Evolutionary conservation across 805 yeast genomes (phyloP), one percentile per base, ranked within the genome.

Genomic region (Ascoidea tarda): DNA sequence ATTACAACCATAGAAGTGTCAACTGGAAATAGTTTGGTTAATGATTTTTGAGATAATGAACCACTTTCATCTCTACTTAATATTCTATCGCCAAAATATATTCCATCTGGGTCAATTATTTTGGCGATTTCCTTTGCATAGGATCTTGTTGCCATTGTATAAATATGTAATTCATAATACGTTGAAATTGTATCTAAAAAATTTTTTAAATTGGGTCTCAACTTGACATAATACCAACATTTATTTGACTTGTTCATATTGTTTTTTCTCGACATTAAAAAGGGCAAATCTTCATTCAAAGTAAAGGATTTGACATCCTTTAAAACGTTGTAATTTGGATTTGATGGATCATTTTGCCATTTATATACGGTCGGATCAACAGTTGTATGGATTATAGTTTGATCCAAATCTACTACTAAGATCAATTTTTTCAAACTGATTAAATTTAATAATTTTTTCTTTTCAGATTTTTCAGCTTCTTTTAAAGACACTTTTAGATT

Each of bases 321-420:
- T 33, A 93, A 79, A 2, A 91, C 83, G 3, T 80, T 82, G 63
- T 86, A 85, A 62, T 93, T 89, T 5, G 97, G 96, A 59, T 87
- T 87, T 5, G 73, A 66, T 3, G 88, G 83, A 61, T 93, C 97
- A 50, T 75, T 74, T 75, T 86, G 89, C 99, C 99, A 93, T 62
- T 87, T 96, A 0, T 93, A 93, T 33, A 93, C 95, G 0, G 96
- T 89, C 0, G 97, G 97, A 64, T 93, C 99, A 16, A 91, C 97
- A 5, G 97, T 91, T 47, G 97, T 96, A 63, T 93, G 99, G 38
- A 93, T 91, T 5, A 93, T 95, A 0, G 99, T 93, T 66, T 93
- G 99, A 69, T 93, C 99, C 57, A 93, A 74, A 72, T 93, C 99
- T 5, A 93, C 99, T 33, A 93, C 98, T 53, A 93, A 72, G 33